Conservation (phyloP, 495 filamentous ascomycete genomes). For the Xylaria acuta region DNA sequence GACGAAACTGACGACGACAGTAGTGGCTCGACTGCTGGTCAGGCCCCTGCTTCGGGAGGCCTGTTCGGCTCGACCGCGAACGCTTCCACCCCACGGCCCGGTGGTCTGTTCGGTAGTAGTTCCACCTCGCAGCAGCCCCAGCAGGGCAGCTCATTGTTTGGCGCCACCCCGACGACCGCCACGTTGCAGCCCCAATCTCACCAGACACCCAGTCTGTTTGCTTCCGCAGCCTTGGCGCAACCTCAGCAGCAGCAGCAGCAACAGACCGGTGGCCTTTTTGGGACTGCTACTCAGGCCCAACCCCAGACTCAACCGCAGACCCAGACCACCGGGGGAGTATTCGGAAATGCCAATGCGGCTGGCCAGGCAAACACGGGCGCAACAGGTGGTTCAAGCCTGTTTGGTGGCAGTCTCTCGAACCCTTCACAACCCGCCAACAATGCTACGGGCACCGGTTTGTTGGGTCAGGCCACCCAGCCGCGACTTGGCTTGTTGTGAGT, state of each 20-base stretch:
- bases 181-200: conserved; percentile 24
- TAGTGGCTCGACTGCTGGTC: conserved; percentile 49
- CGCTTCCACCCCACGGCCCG: conserved; percentile 49
- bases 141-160: conserved; percentile 38
- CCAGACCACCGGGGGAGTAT: conserved; percentile 52
- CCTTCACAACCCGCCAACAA: conserved; percentile 30
- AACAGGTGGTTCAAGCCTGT: conserved; percentile 41
- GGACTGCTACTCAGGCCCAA: conserved; percentile 34
- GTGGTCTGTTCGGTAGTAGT: conserved; percentile 60
- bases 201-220: conserved; percentile 32
- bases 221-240: conserved; percentile 30
- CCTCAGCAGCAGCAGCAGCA: conserved; percentile 43
- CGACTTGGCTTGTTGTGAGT: conserved; percentile 61
- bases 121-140: conserved; percentile 48
- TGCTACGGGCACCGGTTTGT: conserved; percentile 33
- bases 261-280: conserved; percentile 46
- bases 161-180: conserved; percentile 32
- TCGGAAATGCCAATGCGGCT: conserved; percentile 47
- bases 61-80: conserved; percentile 40
- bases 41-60: conserved; percentile 45
- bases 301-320: conserved; percentile 28
- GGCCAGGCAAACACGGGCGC: conserved; percentile 37
- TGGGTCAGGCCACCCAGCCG: conserved; percentile 39
- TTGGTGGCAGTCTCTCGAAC: conserved; percentile 33
- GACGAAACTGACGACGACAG: conserved; percentile 6